Evolutionary conservation across 192 early-diverging fungal species (phyloP), one percentile per base, ranked within the genome.

Genomic region (Phycomyces nitens): DNA sequence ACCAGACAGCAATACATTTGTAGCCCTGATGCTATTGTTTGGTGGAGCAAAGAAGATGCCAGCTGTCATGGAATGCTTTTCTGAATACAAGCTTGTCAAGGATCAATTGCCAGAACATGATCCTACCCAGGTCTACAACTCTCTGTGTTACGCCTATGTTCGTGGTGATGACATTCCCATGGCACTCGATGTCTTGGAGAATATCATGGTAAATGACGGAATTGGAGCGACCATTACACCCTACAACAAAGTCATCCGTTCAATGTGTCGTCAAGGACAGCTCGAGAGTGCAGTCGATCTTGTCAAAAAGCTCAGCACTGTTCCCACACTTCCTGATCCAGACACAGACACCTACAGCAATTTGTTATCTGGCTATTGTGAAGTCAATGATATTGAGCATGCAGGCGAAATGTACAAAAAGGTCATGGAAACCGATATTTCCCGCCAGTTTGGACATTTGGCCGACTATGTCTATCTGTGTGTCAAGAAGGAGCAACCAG

Each of bases 1-100:
- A 62, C 77, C 81, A n/a, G 81, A 83, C 60, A 65, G 78, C 20
- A 68, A 62, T 18, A 85, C 84, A 5, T 85, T 81, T 69, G 79
- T 74, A n/a, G 73, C 78, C 1, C 60, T 85, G 27, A 80, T 85
- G 60, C 71, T 77, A 2, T 29, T 76, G 20, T 76, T 67, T 65
- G 74, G 74, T 42, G 47, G 40, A 5, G 69, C 74, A 5, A 69
- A 69, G 20, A 69, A 71, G 49, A 22, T 71, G 4, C 18, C 22
- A 0, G 69, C 65, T n/a, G 64, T 69, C 8, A n/a, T 39, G 3
- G 74, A 76, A 23, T 76, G 74, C 38, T 76, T 76, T 40, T 47
- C 53, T 5, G 74, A 76, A 53, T 76, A 71, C 51, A 61, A 67
- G 21, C 20, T 23, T 5, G 14, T 71, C 47, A 41, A 34, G 10